phyloP scores from a whole-genome alignment of 2,329 filamentous ascomycete genomes.

The Aspergillus caelatus region DNA sequence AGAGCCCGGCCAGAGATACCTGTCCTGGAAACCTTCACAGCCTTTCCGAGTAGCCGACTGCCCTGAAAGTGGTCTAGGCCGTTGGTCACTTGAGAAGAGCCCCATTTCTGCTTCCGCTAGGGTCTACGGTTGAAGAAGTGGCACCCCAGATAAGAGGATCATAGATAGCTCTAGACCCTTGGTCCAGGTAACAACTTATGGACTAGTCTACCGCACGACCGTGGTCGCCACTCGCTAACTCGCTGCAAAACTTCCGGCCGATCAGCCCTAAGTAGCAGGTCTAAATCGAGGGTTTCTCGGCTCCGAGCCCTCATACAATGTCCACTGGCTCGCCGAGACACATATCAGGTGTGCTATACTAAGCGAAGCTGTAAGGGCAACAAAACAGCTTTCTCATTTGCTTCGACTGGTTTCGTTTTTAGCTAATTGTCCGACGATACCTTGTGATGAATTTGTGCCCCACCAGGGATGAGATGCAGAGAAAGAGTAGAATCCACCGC shows the following conservation, averaged over 20 bases:
- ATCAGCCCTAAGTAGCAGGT: background rate
- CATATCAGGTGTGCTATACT: background rate
- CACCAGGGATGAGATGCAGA: background rate
- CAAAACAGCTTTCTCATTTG: background rate
- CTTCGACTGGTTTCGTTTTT: background rate
- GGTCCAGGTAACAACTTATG: slow-evolving; percentile 1
- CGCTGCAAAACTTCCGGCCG: background rate
- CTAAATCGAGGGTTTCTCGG: background rate
- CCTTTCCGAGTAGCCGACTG: background rate
- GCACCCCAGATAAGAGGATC: slow-evolving; percentile 15
- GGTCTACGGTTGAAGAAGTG: background rate
- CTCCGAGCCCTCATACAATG: background rate
- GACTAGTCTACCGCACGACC: slow-evolving; percentile 12
- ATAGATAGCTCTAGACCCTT: slow-evolving; percentile 11
- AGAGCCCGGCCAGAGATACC: background rate
- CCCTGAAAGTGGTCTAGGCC: slow-evolving; percentile 1
- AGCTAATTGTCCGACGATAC: background rate
- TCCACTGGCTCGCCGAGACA: background rate
- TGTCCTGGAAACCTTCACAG: background rate
- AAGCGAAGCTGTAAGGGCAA: background rate
- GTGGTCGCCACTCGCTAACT: slow-evolving; percentile 4
- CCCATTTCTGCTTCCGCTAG: background rate
- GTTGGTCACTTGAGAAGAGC: background rate
- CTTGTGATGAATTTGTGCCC: background rate
- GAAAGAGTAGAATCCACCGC: background rate